These are phyloP conservation scores for Monilinia fructicola DNA, from an alignment of 2,329 filamentous ascomycete genomes.

Conservation along the genomic window DNA sequence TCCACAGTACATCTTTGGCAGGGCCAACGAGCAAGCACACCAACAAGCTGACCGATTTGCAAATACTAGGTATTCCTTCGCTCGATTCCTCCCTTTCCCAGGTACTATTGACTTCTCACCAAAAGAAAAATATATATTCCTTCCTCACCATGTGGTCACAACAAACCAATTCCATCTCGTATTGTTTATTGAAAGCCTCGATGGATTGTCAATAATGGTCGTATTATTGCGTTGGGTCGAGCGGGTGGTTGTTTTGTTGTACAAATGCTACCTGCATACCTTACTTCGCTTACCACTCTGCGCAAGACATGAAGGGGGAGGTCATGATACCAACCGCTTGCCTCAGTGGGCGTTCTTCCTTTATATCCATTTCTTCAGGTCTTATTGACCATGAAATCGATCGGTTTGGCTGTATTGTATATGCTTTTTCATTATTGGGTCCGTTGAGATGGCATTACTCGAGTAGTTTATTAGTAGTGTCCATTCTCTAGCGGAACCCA, in stretches of 20 bases:
- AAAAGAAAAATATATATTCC: not conserved
- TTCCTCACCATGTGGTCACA: not conserved
- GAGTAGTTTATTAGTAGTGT: not conserved
- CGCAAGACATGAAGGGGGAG: not conserved
- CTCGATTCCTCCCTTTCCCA: too few species aligned
- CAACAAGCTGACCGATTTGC: not conserved
- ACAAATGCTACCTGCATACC: not conserved
- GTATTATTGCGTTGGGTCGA: constrained; percentile 1
- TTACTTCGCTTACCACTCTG: not conserved
- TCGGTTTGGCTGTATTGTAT: not conserved
- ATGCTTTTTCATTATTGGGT: not conserved
- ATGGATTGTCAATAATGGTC: not conserved
- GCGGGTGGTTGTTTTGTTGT: not conserved
- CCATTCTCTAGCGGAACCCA: not conserved
- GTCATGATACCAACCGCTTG: constrained; percentile 1
- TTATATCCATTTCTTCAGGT: not conserved
- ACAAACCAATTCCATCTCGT: not conserved
- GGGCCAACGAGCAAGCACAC: not conserved
- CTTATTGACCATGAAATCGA: not conserved
- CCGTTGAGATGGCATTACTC: not conserved
- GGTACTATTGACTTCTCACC: not conserved
- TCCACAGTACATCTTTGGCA: not conserved
- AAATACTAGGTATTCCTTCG: not conserved
- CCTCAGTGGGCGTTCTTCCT: not conserved
- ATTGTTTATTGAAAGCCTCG: not conserved